Base-by-base conservation (phyloP, 1,139 yeast species). In the Yamadazyma jaroonii region DNA sequence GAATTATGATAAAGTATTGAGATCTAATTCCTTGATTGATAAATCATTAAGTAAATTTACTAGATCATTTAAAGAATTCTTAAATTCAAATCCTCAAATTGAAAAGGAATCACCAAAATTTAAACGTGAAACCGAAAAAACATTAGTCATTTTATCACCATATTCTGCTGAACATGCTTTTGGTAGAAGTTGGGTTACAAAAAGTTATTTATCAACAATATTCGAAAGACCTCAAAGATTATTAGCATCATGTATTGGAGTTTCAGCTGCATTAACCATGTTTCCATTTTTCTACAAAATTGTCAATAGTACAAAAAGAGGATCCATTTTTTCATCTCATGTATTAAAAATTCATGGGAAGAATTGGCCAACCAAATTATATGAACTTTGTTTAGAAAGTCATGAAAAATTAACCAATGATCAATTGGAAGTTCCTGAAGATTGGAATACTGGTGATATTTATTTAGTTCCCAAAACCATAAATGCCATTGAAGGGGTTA, bases 221-320 rank as follows among this genome's bases (percentile, higher is more conserved):
- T 94, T 87, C 24, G 96, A 87, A 57, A 66, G 95, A 34, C 96
- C 96, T 0, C 92, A 87, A 59, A 64, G 96, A 33, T 63, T 87
- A 35, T 66, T 83, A 43, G 95, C 95, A 0, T 71, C 84, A 11
- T 78, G 89, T 20, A 66, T 87, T 44, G 96, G 96, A 1, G 75
- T 87, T 13, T 79, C 90, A 0, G 83, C 89, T 1, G 94, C 95
- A 0, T 58, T 83, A 26, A 74, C 90, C 7, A 75, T 81, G 74
- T 77, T 72, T 43, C 94, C 92, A 0, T 75, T 77, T 24, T 67
- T 74, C 46, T 81, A 78, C 50, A 68, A 73, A 20, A 57, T 86
- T 13, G 59, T 65, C 28, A 73, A 79, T 35, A 74, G 81, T 5
- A 61, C 66, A 9, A 68, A 67, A 43, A 62, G 67, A 32, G 69